Evolutionary conservation across 345 rosid genomes (phyloP).

Genomic region (Syzygium aqueum): DNA sequence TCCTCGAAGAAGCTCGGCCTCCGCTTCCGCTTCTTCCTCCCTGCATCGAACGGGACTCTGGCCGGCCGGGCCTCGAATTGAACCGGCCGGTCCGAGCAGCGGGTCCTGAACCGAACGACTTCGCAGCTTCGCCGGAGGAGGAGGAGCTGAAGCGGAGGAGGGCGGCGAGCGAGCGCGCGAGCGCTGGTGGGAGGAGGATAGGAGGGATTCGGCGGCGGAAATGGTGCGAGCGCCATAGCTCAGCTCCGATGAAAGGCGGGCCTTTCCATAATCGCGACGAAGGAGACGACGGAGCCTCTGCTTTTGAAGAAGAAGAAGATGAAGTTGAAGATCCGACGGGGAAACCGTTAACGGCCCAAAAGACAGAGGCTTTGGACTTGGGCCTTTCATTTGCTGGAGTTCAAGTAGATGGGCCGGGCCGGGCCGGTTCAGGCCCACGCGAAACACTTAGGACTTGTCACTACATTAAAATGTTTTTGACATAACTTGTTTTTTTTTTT

Average conservation of each 20-base stretch:
- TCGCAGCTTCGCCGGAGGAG: not conserved
- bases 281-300: not conserved
- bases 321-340: not conserved
- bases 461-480: not conserved
- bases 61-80: conserved; percentile 4
- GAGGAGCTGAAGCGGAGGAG: not conserved
- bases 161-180: not conserved
- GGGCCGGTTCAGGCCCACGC: not conserved
- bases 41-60: conserved; percentile 12
- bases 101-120: conserved; percentile 9
- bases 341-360: not conserved
- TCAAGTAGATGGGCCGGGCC: not conserved
- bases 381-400: not conserved
- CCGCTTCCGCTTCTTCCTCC: conserved; percentile 43
- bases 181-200: not conserved
- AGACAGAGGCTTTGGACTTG: not conserved
- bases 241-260: not conserved
- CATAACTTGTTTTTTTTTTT: no score
- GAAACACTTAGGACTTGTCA: not conserved
- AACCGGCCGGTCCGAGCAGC: conserved; percentile 14
- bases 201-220: not conserved
- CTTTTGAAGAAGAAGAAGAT: not conserved
- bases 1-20: conserved; percentile 68
- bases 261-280: not conserved
- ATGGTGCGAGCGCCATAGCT: not conserved